These are phyloP conservation scores for Gossypium australe DNA, from an alignment of 345 rosid genomes.

Conservation along the genomic window DNA sequence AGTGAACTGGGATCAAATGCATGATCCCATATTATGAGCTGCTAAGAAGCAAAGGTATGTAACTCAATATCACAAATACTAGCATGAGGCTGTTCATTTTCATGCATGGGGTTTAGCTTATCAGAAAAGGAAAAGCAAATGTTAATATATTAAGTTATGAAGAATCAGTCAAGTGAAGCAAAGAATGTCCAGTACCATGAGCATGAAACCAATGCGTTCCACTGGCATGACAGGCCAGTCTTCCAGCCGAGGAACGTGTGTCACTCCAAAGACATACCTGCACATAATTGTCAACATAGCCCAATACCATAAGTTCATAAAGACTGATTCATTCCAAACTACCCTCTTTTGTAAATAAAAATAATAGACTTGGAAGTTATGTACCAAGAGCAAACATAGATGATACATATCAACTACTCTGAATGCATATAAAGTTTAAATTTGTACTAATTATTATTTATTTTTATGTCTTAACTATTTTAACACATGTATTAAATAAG, in stretches of 20 bases:
- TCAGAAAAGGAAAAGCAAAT: not conserved
- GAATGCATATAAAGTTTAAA: not conserved
- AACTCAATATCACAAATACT: not conserved
- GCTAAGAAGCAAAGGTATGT: not conserved
- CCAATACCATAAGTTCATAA: not conserved
- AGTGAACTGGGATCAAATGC: not conserved
- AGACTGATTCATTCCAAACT: not conserved
- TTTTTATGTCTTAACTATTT: no score
- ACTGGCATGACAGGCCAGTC: conserved; percentile 81
- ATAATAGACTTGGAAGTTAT: not conserved
- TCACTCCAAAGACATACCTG: conserved; percentile 75
- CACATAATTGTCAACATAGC: not conserved
- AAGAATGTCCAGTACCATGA: conserved; percentile 32
- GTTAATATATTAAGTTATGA: not conserved
- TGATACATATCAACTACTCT: not conserved
- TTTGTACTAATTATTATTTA: not conserved
- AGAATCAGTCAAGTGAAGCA: not conserved
- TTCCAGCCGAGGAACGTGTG: conserved; percentile 66
- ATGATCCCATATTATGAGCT: not conserved
- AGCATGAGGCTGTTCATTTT: not conserved
- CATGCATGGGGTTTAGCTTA: not conserved
- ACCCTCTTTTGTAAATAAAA: not conserved
- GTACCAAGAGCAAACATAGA: not conserved
- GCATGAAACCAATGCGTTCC: conserved; percentile 62
- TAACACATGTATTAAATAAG: no score